These are phyloP conservation scores for Xylaria sp. DNA, from an alignment of 2,329 filamentous ascomycete species.

Conservation along the genomic window DNA sequence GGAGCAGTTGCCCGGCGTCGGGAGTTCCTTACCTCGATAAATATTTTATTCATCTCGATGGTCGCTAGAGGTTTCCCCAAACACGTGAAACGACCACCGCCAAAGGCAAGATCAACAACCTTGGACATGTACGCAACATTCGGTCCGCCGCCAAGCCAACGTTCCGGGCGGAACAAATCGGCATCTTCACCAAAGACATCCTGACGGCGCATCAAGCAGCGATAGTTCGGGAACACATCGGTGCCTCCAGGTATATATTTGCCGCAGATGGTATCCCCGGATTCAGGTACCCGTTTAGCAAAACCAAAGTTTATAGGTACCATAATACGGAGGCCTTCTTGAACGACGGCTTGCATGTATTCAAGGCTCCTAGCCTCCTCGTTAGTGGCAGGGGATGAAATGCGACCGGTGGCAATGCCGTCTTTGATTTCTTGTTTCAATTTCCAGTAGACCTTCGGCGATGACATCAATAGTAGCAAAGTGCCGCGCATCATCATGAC, in stretches of 20 bases:
- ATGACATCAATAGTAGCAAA: constrained; percentile 36
- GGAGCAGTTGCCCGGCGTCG: background rate
- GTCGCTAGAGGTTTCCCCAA: constrained; percentile 27
- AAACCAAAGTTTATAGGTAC: constrained; percentile 32
- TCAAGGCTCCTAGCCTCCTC: constrained; percentile 35
- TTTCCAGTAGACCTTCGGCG: constrained; percentile 34
- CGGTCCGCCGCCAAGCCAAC: constrained; percentile 20
- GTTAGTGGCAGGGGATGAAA: constrained; percentile 36
- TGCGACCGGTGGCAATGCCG: constrained; percentile 28
- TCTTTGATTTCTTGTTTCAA: constrained; percentile 35
- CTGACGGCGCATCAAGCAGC: constrained; percentile 23
- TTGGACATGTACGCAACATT: constrained; percentile 25
- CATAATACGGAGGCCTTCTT: constrained; percentile 31
- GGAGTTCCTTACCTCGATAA: constrained; percentile 26
- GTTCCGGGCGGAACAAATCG: constrained; percentile 32
- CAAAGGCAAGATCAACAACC: constrained; percentile 25
- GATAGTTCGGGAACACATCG: constrained; percentile 27
- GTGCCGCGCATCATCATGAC: constrained; percentile 35
- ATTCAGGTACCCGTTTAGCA: constrained; percentile 27
- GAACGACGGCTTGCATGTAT: constrained; percentile 31
- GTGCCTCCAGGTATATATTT: constrained; percentile 28
- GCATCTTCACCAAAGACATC: constrained; percentile 31
- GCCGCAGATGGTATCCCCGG: constrained; percentile 34
- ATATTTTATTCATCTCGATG: constrained; percentile 33
- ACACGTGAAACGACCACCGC: constrained; percentile 30